Evolutionary conservation across 106 monocot species (phyloP).

Genomic region (Allium cepa): DNA sequence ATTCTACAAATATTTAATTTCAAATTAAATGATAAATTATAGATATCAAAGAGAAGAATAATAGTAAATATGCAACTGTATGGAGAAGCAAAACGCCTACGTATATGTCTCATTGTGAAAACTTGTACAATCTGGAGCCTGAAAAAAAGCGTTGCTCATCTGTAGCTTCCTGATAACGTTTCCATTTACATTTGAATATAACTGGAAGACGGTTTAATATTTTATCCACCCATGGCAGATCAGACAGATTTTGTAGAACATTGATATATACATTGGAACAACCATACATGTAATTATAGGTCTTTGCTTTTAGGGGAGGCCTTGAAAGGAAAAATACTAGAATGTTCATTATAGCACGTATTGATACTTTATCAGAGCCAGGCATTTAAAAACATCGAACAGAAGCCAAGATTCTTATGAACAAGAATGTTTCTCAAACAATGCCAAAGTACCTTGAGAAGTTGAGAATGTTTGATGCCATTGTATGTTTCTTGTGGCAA

Average conservation of each 20-base stretch:
- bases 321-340: neutral
- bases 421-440: neutral
- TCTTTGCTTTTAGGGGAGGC: neutral
- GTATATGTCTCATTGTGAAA: too few relatives aligned
- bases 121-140: too few relatives aligned
- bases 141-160: too few relatives aligned
- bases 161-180: too few relatives aligned
- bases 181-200: too few relatives aligned
- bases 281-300: neutral
- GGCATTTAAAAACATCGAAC: neutral
- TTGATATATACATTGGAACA: neutral
- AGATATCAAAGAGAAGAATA: neutral
- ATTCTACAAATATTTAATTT: neutral
- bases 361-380: neutral
- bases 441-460: slow-evolving; percentile 7
- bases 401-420: neutral
- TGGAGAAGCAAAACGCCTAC: neutral
- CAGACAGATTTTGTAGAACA: too few relatives aligned
- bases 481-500: slow-evolving; percentile 5
- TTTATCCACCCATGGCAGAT: too few relatives aligned
- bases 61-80: neutral
- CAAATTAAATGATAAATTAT: too few relatives aligned
- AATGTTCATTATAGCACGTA: neutral
- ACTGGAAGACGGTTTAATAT: too few relatives aligned
- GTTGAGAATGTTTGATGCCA: slow-evolving; percentile 9